Conservation (phyloP, 1,284 basidiomycete species). For the Marasmius fiardii region DNA sequence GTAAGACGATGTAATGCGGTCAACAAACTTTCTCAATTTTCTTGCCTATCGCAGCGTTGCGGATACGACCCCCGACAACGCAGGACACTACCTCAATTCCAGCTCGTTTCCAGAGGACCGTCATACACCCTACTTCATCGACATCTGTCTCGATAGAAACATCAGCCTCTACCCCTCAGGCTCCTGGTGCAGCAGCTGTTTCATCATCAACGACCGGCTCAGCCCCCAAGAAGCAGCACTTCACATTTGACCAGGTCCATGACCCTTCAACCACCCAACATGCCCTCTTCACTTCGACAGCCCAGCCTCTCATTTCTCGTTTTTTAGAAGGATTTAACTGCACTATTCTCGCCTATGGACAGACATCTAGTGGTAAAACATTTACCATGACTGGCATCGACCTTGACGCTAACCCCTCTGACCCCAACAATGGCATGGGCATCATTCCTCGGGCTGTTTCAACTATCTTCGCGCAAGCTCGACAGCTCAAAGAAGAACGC, state of each 20-base stretch:
- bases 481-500: slow-evolving; percentile 73
- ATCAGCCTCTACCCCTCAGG: slow-evolving; percentile 42
- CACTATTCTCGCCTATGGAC: slow-evolving; percentile 96
- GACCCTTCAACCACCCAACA: slow-evolving; percentile 80
- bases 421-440: slow-evolving; percentile 79
- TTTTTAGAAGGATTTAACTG: slow-evolving; percentile 98
- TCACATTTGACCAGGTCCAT: slow-evolving; percentile 94
- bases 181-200: slow-evolving; percentile 36
- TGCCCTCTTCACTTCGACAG: slow-evolving; percentile 81
- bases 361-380: slow-evolving; percentile 96
- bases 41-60: slow-evolving; percentile 61
- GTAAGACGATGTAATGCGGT: slow-evolving; percentile 27
- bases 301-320: slow-evolving; percentile 82
- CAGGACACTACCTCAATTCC: slow-evolving; percentile 87
- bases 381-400: slow-evolving; percentile 96
- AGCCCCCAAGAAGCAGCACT: slow-evolving; percentile 76
- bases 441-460: slow-evolving; percentile 95
- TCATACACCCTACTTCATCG: slow-evolving; percentile 72
- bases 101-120: slow-evolving; percentile 87
- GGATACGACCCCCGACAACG: slow-evolving; percentile 85
- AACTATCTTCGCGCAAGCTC: slow-evolving; percentile 83
- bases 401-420: slow-evolving; percentile 75
- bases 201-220: slow-evolving; percentile 50
- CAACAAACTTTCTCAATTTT: neutral
- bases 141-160: slow-evolving; percentile 78